phyloP scores from a whole-genome alignment of 768 basidiomycete genomes.

The Chalciporus sphaerocephalus region DNA sequence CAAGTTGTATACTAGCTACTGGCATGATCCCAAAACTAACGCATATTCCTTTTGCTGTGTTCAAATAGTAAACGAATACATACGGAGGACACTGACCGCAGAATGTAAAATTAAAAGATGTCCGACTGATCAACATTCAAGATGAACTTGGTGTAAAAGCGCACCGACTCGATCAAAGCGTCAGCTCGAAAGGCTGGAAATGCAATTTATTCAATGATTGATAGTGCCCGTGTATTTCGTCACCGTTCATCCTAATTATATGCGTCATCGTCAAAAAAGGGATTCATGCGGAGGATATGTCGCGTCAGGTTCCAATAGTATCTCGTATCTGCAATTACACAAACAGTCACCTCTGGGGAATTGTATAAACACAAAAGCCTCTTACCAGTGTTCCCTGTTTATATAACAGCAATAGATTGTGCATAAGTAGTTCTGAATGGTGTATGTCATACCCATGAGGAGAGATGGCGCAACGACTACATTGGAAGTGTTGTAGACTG shows the following conservation, averaged over 20 bases:
- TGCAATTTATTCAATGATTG: neutral
- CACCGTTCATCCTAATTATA: neutral
- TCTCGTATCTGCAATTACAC: conserved; percentile 1
- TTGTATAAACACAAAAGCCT: neutral
- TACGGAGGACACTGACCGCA: neutral
- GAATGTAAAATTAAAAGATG: neutral
- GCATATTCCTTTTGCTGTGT: too few relatives aligned
- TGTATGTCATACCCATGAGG: conserved; percentile 6
- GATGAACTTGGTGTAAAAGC: conserved; percentile 61
- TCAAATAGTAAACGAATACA: neutral
- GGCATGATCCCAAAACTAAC: neutral
- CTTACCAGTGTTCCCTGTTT: conserved; percentile 10
- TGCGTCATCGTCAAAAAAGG: conserved; percentile 10
- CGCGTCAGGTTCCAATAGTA: conserved; percentile 13
- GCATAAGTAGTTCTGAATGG: neutral
- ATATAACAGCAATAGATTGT: neutral
- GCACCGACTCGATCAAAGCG: conserved; percentile 53
- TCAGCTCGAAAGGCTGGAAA: conserved; percentile 46
- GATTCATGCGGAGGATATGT: conserved; percentile 57
- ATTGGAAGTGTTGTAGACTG: neutral
- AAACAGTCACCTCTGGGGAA: neutral
- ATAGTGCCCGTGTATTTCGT: neutral
- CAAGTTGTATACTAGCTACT: neutral
- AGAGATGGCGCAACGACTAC: conserved; percentile 15
- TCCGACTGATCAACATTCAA: conserved; percentile 58